Evolutionary conservation across 495 filamentous ascomycete species (phyloP), one percentile per base, ranked within the genome.

Genomic region (Tuber melanosporum): DNA sequence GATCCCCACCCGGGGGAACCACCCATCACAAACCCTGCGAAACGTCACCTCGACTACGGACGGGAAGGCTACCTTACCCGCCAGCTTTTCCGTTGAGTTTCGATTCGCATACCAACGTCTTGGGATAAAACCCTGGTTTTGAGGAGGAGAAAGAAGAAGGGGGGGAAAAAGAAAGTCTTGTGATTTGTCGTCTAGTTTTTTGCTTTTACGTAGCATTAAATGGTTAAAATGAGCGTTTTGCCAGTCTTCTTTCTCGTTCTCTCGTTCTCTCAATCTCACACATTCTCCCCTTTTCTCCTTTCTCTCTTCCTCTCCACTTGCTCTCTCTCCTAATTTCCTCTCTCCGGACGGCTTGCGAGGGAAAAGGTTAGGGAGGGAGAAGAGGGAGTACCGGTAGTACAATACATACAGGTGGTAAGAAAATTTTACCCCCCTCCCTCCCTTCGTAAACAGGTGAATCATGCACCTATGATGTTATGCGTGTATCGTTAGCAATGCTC

Each of bases 31-130:
- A 66, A 66, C 57, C 57, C 26, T 66, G 57, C 57, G 57, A 66
- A 66, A 66, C 57, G 57, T 66, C 26, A 66, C 57, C 32, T 36
- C 57, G 14, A 32, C 57, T 32, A 66, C 57, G 57, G 57, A 66
- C 57, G 57, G 57, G 57, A 66, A 66, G 57, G 57, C 57, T 66
- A 66, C 32, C 57, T 26, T 17, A 66, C 57, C 57, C 57, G 57
- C 32, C 36, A 26, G 12, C 57, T 36, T 36, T 36, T 36, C 57
- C 57, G 57, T n/a, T 12, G 49, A 57, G 49, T 26, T 57, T 66
- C 57, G 57, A 66, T 66, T 66, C 57, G 57, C 15, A 66, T 12
- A 14, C 57, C 57, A 66, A 36, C 57, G 57, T 66, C 57, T 66
- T 66, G 57, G 57, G 57, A 66, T 36, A 66, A 66, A 36, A 66